A percentile compares a stretch with the other conserved stretches of the same genome.
Conservation (phyloP, 768 basidiomycete genomes). For the Hortiboletus campestris region DNA sequence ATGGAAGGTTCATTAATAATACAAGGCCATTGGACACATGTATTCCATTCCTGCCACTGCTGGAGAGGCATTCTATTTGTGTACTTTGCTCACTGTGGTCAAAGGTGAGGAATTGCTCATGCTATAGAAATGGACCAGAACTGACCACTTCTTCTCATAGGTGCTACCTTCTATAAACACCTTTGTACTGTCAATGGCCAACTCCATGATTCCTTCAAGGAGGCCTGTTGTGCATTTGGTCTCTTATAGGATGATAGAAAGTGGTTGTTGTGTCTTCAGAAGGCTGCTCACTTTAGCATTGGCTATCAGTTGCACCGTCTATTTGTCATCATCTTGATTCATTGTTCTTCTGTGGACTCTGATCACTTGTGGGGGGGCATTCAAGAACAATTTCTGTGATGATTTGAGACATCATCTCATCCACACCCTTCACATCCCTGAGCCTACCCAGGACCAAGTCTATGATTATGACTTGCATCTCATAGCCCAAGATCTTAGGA, state of each 20-base stretch:
- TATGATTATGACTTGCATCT: not conserved
- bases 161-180: slow-evolving; percentile 1
- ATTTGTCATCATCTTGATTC: not conserved
- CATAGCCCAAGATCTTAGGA: not conserved
- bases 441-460: not conserved
- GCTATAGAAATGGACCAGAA: too few species aligned
- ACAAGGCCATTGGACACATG: slow-evolving; percentile 16
- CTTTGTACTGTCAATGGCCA: slow-evolving; percentile 1
- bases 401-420: not conserved
- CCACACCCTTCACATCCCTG: not conserved
- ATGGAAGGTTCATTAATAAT: slow-evolving; percentile 32
- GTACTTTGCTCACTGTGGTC: slow-evolving; percentile 38
- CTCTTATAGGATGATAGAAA: slow-evolving; percentile 48
- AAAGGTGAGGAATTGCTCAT: slow-evolving; percentile 7
- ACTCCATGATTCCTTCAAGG: slow-evolving; percentile 32
- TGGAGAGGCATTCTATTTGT: slow-evolving; percentile 42
- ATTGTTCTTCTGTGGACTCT: slow-evolving; percentile 30
- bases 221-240: slow-evolving; percentile 41
- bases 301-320: not conserved
- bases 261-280: slow-evolving; percentile 40
- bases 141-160: not conserved
- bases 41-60: slow-evolving; percentile 15
- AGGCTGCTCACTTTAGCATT: slow-evolving; percentile 27
- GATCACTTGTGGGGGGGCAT: not conserved
- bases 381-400: slow-evolving; percentile 1